phyloP scores from a whole-genome alignment of 176 grass and related monocot genomes.

The Oryza rufipogon region DNA sequence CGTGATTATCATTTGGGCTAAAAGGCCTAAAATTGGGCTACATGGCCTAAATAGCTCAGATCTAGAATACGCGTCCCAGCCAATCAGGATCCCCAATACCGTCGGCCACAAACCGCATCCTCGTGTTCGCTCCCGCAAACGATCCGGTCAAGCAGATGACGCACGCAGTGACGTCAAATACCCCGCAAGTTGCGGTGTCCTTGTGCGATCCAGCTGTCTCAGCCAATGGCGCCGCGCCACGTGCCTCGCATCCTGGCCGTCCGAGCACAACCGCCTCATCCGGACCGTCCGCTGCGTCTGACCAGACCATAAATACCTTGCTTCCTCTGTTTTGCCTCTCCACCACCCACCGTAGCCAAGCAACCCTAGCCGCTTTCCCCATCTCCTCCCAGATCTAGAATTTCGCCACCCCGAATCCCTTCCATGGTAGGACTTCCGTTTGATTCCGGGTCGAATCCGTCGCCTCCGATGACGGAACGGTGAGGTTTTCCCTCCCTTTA shows the following conservation, averaged over 20 bases:
- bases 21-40: not conserved
- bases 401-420: not conserved
- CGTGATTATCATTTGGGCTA: no score
- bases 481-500: not conserved
- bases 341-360: not conserved
- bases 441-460: not conserved
- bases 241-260: not conserved
- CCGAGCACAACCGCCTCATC: not conserved
- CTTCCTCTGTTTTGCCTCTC: not conserved
- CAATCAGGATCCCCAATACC: not conserved
- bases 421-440: not conserved
- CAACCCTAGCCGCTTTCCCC: not conserved
- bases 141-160: constrained; percentile 36
- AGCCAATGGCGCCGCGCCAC: constrained; percentile 16
- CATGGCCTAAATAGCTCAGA: not conserved
- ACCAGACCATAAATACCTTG: constrained; percentile 48
- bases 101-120: fast-evolving
- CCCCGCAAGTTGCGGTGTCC: constrained; percentile 25
- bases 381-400: not conserved
- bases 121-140: not conserved
- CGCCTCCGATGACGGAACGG: not conserved
- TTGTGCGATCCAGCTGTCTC: constrained; percentile 39
- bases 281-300: not conserved
- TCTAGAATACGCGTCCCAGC: not conserved
- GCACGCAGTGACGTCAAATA: constrained; percentile 58